A percentile compares a stretch with the other conserved stretches of the same genome.
These are phyloP conservation scores for Penicillium paneum DNA, from an alignment of 2,329 filamentous ascomycete genomes.

Conservation along the genomic window DNA sequence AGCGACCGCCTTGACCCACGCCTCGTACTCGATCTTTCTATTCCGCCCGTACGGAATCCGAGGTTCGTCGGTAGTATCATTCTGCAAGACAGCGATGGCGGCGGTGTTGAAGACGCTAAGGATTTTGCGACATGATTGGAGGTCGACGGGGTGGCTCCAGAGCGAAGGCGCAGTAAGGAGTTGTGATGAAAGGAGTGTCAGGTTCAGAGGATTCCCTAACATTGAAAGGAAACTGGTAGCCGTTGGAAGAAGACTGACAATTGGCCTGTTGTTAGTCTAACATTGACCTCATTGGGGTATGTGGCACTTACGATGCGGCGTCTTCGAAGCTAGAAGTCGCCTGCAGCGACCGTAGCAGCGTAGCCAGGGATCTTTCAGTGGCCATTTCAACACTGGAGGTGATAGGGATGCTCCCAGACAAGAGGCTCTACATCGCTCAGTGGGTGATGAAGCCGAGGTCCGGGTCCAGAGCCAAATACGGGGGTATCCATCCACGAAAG, in stretches of 20 bases:
- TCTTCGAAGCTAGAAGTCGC: conserved; percentile 58
- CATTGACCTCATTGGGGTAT: conserved; percentile 9
- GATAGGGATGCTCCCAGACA: conserved; percentile 8
- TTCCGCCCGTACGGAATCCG: conserved; percentile 38
- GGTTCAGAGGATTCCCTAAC: conserved; percentile 60
- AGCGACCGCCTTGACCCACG: conserved; percentile 59
- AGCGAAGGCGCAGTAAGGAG: conserved; percentile 58
- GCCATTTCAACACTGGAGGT: conserved; percentile 44
- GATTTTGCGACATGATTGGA: conserved; percentile 55
- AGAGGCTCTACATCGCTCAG: conserved; percentile 18
- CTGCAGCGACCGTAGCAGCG: conserved; percentile 59
- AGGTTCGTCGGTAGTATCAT: conserved; percentile 41
- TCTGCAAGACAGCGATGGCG: conserved; percentile 52
- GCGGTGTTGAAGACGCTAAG: conserved; percentile 62
- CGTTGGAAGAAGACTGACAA: conserved; percentile 51
- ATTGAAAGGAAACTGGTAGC: conserved; percentile 47
- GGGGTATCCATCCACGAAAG: background rate
- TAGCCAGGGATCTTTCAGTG: conserved; percentile 59
- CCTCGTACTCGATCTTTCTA: conserved; percentile 53
- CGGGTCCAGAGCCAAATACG: conserved; percentile 27
- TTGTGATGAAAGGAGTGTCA: conserved; percentile 59
- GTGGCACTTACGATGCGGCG: conserved; percentile 51
- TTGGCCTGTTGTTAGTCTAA: conserved; percentile 7
- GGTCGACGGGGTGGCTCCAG: conserved; percentile 55
- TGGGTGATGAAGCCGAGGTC: conserved; percentile 31